Conservation (phyloP, 768 basidiomycete genomes). For the Kwoniella botswanensis region DNA sequence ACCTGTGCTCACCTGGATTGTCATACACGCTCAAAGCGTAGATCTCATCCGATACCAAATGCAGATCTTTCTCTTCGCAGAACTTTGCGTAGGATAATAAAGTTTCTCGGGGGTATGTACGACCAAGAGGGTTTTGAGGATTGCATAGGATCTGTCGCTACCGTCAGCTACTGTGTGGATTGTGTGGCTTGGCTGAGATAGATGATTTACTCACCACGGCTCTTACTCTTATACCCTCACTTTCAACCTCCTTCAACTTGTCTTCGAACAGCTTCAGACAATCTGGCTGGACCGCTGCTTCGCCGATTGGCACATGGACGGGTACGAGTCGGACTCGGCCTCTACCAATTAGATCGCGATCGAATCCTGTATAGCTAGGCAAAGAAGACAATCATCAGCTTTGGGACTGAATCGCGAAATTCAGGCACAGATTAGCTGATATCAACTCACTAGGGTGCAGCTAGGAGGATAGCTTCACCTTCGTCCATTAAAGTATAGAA, state of each 20-base stretch:
- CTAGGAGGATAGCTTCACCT: constrained; percentile 52
- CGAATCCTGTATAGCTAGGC: constrained; percentile 48
- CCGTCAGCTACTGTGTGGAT: background rate
- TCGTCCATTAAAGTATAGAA: constrained; percentile 53
- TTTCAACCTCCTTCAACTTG: constrained; percentile 30
- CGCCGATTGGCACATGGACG: constrained; percentile 35
- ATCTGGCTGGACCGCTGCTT: constrained; percentile 33
- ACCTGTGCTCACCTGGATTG: constrained; percentile 32
- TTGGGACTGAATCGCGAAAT: background rate
- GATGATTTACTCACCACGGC: constrained; percentile 35
- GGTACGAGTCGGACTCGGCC: constrained; percentile 41
- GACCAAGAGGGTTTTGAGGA: constrained; percentile 46
- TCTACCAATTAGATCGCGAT: constrained; percentile 47
- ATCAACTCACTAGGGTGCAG: constrained; percentile 48
- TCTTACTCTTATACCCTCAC: constrained; percentile 44
- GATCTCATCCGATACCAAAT: constrained; percentile 57
- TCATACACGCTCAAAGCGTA: constrained; percentile 55
- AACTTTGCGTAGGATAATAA: constrained; percentile 52
- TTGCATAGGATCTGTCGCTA: constrained; percentile 45
- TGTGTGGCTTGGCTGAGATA: background rate
- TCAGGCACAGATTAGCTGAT: background rate
- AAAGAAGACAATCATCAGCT: background rate
- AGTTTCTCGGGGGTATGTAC: constrained; percentile 50
- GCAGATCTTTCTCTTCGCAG: constrained; percentile 54
- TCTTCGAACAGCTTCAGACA: constrained; percentile 38